Evolutionary conservation across 768 basidiomycete genomes (phyloP).

Genomic region (Termitomyces titanicus): DNA sequence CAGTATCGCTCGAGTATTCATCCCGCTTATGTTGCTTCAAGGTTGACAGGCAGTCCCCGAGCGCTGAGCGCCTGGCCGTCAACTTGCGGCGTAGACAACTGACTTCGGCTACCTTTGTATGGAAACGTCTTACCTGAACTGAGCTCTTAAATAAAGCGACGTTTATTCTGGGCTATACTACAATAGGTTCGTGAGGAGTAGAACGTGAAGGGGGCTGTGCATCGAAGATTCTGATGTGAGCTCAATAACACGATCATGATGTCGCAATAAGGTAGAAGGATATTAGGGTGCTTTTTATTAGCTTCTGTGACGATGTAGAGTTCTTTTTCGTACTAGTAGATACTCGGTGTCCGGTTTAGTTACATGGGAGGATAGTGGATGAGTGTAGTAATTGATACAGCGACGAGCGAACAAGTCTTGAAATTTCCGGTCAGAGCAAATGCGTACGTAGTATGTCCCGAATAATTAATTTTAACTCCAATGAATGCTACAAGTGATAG

Average conservation of each 20-base stretch:
- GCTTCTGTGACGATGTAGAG: not conserved
- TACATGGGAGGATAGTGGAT: not conserved
- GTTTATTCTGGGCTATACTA: not conserved
- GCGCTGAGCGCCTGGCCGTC: not conserved
- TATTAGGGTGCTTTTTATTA: not conserved
- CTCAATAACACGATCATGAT: not conserved
- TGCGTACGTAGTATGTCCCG: not conserved
- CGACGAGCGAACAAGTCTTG: slow-evolving; percentile 1
- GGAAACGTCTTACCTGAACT: not conserved
- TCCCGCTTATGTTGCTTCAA: not conserved
- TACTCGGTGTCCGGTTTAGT: not conserved
- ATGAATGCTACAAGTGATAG: slow-evolving; percentile 6
- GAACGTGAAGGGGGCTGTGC: not conserved
- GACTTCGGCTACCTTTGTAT: not conserved
- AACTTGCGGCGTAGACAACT: not conserved
- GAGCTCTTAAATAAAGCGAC: too few species aligned
- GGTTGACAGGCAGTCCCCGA: not conserved
- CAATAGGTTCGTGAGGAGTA: not conserved
- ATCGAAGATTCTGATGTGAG: not conserved
- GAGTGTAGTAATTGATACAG: slow-evolving; percentile 6
- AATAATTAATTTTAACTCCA: slow-evolving; percentile 2
- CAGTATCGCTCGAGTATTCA: not conserved
- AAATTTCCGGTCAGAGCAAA: slow-evolving; percentile 1
- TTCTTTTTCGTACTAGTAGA: not conserved
- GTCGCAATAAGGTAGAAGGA: not conserved